Evolutionary conservation across 768 basidiomycete species (phyloP), one percentile per base, ranked within the genome.

Genomic region (Neoboletus magnificus): DNA sequence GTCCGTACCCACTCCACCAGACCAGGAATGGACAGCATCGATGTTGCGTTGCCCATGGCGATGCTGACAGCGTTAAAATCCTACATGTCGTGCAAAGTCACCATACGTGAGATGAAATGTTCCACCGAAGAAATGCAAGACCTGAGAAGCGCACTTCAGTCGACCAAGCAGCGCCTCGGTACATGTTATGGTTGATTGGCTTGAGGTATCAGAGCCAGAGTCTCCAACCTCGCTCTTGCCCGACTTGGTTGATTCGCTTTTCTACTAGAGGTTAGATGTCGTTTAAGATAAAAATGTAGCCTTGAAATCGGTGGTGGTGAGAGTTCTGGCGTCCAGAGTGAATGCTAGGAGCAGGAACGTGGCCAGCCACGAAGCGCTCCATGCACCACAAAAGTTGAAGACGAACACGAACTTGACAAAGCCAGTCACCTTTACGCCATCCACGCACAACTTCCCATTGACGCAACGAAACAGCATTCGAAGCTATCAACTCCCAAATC

Each of bases 141-240:
- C 5, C 10, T 29, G 5, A 7, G 10, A 53, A 16, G 5, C 41
- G 4, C 10, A 61, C 63, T n/a, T 64, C 63, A 1, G 54, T 61
- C 59, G 59, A 64, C 59, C 63, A 79, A 10, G 70, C 73, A 1
- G 73, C n/a, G n/a, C n/a, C 74, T 18, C 64, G 66, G 29, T 66
- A 64, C 0, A 56, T 60, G 42, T 64, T 54, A 0, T 23, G 32
- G 4, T 52, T 65, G 2, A 55, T 61, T 32, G 55, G 40, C 13
- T 57, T 35, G 4, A 57, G 40, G 9, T 40, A 48, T 29, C n/a
- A 47, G 33, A 60, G 33, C 59, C 58, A 60, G 20, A 60, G 58
- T 35, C 58, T 37, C 59, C 58, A 60, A 9, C 59, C 59, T 15
- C 48, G 58, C 18, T 57, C 55, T 30, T 57, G 39, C 9, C 39